Conservation (phyloP, 768 basidiomycete species). For the Auriscalpium orientale region DNA sequence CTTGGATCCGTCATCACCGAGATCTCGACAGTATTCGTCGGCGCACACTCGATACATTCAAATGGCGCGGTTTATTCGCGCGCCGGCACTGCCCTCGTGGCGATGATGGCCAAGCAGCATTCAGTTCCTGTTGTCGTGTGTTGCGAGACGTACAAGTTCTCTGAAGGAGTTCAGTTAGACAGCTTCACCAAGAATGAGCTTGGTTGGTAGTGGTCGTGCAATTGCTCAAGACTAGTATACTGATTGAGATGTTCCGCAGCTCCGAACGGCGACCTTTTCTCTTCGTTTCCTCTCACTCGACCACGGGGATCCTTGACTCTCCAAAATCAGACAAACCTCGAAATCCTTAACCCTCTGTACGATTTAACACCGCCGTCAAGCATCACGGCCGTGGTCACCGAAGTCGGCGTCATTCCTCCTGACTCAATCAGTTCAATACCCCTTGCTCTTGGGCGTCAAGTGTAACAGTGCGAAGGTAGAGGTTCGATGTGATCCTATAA, state of each 20-base stretch:
- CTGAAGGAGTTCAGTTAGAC: constrained; percentile 87
- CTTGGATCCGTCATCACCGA: constrained; percentile 73
- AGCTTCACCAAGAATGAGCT: constrained; percentile 95
- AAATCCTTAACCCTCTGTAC: constrained; percentile 82
- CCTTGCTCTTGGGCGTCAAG: constrained; percentile 44
- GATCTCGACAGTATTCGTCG: constrained; percentile 79
- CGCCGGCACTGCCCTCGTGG: constrained; percentile 91
- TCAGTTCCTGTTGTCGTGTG: constrained; percentile 93
- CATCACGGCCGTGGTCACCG: constrained; percentile 95
- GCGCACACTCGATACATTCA: constrained; percentile 90
- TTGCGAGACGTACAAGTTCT: constrained; percentile 98
- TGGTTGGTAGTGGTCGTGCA: constrained; percentile 40
- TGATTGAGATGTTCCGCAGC: constrained; percentile 14
- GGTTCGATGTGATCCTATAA: constrained; percentile 4
- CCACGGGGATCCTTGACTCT: constrained; percentile 21
- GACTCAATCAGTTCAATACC: constrained; percentile 84
- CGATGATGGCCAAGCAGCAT: constrained; percentile 89
- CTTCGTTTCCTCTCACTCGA: constrained; percentile 26
- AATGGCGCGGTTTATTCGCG: constrained; percentile 93
- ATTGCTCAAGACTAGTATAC: not conserved
- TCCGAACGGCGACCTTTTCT: constrained; percentile 26
- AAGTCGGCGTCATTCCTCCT: constrained; percentile 92
- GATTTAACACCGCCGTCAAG: constrained; percentile 88
- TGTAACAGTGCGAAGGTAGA: constrained; percentile 3
- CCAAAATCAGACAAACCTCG: constrained; percentile 44